Evolutionary conservation across 805 yeast species (phyloP).

Genomic region (Yamadazyma tumulicola): DNA sequence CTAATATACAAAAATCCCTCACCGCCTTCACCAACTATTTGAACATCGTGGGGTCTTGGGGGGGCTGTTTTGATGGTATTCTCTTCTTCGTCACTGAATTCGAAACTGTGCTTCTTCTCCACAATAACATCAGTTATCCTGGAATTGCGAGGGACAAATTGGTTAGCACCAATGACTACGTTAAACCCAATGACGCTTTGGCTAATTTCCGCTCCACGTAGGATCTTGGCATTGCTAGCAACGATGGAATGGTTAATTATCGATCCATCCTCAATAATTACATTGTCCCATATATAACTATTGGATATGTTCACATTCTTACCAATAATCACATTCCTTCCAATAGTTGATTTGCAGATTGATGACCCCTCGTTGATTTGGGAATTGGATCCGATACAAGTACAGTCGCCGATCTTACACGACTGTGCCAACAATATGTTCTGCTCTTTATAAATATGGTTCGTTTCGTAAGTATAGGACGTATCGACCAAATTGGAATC

Average conservation of each 20-base stretch:
- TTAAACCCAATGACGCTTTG: conserved; percentile 76
- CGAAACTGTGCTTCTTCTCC: conserved; percentile 17
- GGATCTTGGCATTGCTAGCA: conserved; percentile 61
- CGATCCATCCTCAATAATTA: conserved; percentile 63
- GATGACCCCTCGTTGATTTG: conserved; percentile 70
- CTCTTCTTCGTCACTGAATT: conserved; percentile 23
- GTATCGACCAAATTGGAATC: conserved; percentile 76
- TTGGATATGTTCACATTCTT: conserved; percentile 65
- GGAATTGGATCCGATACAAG: conserved; percentile 78
- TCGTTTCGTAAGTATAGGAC: conserved; percentile 74
- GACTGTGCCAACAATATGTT: conserved; percentile 90
- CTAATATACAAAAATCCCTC: conserved; percentile 46
- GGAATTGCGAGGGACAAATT: conserved; percentile 46
- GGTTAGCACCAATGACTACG: conserved; percentile 59
- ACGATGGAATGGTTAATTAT: conserved; percentile 61
- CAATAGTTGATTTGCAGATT: conserved; percentile 72
- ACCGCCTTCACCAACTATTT: conserved; percentile 46
- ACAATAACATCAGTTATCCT: conserved; percentile 52
- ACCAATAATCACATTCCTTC: conserved; percentile 83
- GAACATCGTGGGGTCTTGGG: conserved; percentile 38
- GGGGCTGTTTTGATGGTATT: conserved; percentile 4
- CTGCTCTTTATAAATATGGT: conserved; percentile 85
- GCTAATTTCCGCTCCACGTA: conserved; percentile 46
- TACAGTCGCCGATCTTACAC: conserved; percentile 77
- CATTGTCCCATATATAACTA: conserved; percentile 86